Conservation (phyloP, 495 filamentous ascomycete species). For the Hyaloscypha bicolor region DNA sequence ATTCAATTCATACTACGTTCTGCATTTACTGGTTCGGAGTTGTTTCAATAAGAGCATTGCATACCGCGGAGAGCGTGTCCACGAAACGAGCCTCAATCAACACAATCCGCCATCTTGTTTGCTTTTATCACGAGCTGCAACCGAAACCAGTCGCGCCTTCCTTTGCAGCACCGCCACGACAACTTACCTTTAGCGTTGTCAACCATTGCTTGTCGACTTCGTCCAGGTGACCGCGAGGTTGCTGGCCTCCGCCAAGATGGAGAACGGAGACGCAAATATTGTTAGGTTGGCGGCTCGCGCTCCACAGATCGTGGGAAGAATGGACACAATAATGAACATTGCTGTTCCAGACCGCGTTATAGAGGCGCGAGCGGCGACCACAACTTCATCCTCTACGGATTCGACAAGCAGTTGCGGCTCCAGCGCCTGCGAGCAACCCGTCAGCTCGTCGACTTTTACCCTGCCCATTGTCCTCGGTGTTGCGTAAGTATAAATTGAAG, state of each 20-base stretch:
- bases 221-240: constrained; percentile 5
- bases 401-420: constrained; percentile 14
- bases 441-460: constrained; percentile 57
- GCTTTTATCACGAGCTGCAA: constrained; percentile 13
- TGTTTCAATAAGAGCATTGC: constrained; percentile 17
- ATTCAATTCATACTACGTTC: background rate
- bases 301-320: constrained; percentile 19
- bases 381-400: background rate
- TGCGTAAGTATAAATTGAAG: constrained; percentile 61
- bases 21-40: background rate
- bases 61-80: constrained; percentile 16
- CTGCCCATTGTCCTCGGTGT: constrained; percentile 80
- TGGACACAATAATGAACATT: constrained; percentile 27
- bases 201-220: background rate
- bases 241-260: constrained; percentile 20
- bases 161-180: background rate
- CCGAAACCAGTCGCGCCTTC: constrained; percentile 17
- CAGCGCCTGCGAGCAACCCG: constrained; percentile 54
- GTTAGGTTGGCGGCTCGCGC: constrained; percentile 27
- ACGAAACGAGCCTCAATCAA: constrained; percentile 18
- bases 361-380: constrained; percentile 16
- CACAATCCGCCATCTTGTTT: constrained; percentile 6
- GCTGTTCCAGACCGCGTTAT: constrained; percentile 27
- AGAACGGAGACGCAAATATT: constrained; percentile 22
- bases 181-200: background rate